Percentiles rank a stretch among this genome's conserved stretches.
phyloP scores from a whole-genome alignment of 371 early-diverging fungal species.

The Mortierella sp. region DNA sequence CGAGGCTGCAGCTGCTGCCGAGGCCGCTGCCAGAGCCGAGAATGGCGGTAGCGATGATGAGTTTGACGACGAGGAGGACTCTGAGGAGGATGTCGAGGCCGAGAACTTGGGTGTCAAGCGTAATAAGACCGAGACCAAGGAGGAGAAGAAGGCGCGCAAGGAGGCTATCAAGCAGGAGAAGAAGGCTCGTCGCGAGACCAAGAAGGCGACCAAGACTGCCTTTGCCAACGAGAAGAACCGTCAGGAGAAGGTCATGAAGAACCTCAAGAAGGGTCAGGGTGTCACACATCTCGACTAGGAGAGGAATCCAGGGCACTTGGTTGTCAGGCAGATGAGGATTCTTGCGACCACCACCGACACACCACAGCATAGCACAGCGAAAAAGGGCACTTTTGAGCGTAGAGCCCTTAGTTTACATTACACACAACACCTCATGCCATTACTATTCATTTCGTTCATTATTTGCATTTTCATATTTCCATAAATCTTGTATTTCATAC shows the following conservation, averaged over 20 bases:
- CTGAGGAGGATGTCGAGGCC: constrained; percentile 62
- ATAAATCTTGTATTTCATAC: constrained; percentile 2
- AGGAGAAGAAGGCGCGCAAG: constrained; percentile 93
- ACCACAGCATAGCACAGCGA: too few species aligned
- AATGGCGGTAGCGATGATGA: constrained; percentile 33
- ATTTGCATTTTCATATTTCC: constrained; percentile 5
- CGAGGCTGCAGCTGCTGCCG: constrained; percentile 36
- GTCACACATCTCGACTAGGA: constrained; percentile 58
- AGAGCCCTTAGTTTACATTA: neutral
- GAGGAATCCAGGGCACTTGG: too few species aligned
- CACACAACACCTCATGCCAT: neutral
- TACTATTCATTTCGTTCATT: constrained; percentile 8
- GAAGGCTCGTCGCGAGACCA: constrained; percentile 78
- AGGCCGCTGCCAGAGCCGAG: constrained; percentile 43
- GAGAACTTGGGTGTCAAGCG: constrained; percentile 74
- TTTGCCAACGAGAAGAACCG: constrained; percentile 76
- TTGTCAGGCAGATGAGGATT: neutral
- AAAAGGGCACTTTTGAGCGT: neutral
- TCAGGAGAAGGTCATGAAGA: constrained; percentile 66
- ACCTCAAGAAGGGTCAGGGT: constrained; percentile 60
- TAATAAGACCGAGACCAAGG: constrained; percentile 81
- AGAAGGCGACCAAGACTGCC: constrained; percentile 81
- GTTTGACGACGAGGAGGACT: constrained; percentile 57
- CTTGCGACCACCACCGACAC: neutral
- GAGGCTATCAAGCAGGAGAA: constrained; percentile 84